phyloP scores from a whole-genome alignment of 2,329 filamentous ascomycete genomes.

The Hymenoscyphus fraxineus region DNA sequence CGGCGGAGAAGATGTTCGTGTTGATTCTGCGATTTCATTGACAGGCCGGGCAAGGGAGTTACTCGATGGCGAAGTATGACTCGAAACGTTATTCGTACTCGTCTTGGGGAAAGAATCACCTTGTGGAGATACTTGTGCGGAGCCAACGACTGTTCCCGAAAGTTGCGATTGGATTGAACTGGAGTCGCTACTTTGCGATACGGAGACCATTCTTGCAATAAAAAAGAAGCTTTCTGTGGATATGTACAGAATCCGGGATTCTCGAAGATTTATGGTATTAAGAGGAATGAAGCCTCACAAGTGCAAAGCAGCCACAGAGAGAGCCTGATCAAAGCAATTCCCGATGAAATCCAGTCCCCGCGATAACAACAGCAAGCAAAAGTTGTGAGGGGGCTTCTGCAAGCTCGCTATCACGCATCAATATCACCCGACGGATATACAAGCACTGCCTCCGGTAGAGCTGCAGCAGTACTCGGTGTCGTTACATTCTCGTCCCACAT shows the following conservation, averaged over 20 bases:
- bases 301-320: neutral
- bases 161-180: neutral
- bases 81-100: neutral
- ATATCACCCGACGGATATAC: neutral
- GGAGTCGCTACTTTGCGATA: neutral
- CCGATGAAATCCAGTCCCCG: neutral
- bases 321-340: neutral
- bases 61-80: neutral
- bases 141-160: neutral
- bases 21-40: too few relatives aligned
- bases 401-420: neutral
- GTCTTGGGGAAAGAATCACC: too few relatives aligned
- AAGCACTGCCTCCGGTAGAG: neutral
- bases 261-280: neutral
- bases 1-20: too few relatives aligned
- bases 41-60: too few relatives aligned
- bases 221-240: too few relatives aligned
- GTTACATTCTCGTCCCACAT: neutral
- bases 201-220: neutral
- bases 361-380: neutral
- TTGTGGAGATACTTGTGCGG: neutral
- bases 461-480: neutral
- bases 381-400: neutral
- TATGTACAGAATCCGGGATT: neutral
- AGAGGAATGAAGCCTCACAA: neutral